Conservation (phyloP, 352 stramenopile species). For the Achlya hypogyna region DNA sequence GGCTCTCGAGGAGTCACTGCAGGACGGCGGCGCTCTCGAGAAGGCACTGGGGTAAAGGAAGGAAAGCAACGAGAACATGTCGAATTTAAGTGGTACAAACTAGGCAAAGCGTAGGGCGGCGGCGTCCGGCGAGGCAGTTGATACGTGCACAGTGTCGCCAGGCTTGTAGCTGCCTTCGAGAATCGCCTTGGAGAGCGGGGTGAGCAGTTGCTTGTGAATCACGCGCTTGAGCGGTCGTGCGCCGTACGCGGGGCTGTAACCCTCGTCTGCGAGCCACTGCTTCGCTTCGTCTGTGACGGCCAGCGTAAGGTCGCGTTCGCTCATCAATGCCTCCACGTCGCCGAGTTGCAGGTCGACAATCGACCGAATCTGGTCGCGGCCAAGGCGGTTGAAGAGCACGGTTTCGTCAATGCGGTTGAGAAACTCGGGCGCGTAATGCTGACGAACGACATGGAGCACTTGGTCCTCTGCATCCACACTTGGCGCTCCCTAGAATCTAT, state of each 20-base stretch:
- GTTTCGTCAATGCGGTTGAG: constrained; percentile 98
- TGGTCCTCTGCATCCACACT: constrained; percentile 58
- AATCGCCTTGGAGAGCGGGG: constrained; percentile 88
- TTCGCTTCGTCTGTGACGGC: constrained; percentile 84
- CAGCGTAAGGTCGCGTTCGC: constrained; percentile 88
- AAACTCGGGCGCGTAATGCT: constrained; percentile 96
- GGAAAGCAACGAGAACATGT: no score
- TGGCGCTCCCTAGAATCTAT: constrained; percentile 23
- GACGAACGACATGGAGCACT: constrained; percentile 85
- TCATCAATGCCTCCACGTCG: constrained; percentile 83
- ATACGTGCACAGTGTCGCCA: constrained; percentile 74
- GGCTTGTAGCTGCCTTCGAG: constrained; percentile 69
- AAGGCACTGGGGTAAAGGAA: no score
- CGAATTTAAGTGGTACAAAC: no score
- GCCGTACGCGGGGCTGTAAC: constrained; percentile 95
- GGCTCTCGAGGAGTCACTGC: no score
- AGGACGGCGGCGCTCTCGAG: no score
- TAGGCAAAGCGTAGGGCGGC: no score
- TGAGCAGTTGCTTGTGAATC: constrained; percentile 95
- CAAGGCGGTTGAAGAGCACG: constrained; percentile 95
- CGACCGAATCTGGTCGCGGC: constrained; percentile 80
- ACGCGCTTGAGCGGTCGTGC: constrained; percentile 93
- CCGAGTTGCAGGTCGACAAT: constrained; percentile 95
- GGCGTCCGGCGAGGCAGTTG: background rate
- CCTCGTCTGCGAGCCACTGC: constrained; percentile 87